phyloP scores from a whole-genome alignment of 2,329 filamentous ascomycete genomes.

The Sclerotinia minor region DNA sequence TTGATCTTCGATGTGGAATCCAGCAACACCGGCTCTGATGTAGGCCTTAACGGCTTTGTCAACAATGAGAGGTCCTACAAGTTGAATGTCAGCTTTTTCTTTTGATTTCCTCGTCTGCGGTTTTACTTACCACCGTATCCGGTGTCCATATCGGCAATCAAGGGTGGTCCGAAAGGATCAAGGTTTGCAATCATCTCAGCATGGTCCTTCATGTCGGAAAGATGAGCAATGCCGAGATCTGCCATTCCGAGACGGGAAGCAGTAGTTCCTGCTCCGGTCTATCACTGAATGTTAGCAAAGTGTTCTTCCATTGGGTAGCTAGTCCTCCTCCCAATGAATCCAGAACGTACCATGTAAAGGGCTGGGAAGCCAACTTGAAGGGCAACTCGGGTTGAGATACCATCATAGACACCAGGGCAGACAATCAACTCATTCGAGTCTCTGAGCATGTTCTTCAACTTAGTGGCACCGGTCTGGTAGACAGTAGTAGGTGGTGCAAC shows the following conservation, averaged over 20 bases:
- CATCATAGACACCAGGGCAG: conserved; percentile 66
- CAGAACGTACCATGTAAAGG: conserved; percentile 62
- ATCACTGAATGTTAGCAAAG: not conserved
- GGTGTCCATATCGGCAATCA: conserved; percentile 57
- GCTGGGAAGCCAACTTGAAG: conserved; percentile 61
- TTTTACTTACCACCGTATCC: conserved; percentile 43
- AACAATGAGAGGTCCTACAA: conserved; percentile 44
- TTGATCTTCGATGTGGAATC: conserved; percentile 63
- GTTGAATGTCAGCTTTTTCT: not conserved
- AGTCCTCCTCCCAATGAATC: not conserved
- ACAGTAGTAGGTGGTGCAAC: not conserved
- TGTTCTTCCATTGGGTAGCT: not conserved
- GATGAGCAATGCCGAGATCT: conserved; percentile 51
- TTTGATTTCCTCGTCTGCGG: not conserved
- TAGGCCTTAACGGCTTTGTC: conserved; percentile 55
- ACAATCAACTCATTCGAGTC: conserved; percentile 24
- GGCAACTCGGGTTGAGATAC: conserved; percentile 64
- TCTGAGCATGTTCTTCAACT: conserved; percentile 24
- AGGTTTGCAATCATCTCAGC: conserved; percentile 56
- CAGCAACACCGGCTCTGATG: conserved; percentile 57
- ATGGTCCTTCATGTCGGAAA: conserved; percentile 54
- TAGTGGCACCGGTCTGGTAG: conserved; percentile 19
- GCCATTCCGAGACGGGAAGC: conserved; percentile 51
- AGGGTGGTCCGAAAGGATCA: conserved; percentile 48
- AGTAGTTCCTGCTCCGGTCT: conserved; percentile 49